Percentiles rank a stretch among this genome's conserved stretches.
Conservation (phyloP, 139 green algal genomes). For the Dunaliella sp. region DNA sequence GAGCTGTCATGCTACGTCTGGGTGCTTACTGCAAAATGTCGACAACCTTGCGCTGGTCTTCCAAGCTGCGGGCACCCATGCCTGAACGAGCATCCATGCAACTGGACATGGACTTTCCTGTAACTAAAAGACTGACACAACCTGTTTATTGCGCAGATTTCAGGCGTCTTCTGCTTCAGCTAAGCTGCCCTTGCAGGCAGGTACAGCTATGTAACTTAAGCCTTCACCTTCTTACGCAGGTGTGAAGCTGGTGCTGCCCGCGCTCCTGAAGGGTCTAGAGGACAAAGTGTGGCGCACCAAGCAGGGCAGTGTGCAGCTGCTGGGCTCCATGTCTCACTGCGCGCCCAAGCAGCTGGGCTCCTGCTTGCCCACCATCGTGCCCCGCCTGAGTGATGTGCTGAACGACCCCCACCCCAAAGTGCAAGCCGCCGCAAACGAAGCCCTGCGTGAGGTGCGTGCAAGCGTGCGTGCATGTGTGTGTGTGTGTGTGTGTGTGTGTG, state of each 20-base stretch:
- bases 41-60: no score
- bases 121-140: no score
- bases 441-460: constrained; percentile 74
- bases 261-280: constrained; percentile 85
- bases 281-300: constrained; percentile 93
- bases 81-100: no score
- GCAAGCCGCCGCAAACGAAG: constrained; percentile 69
- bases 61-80: no score
- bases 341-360: constrained; percentile 92
- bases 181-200: no score
- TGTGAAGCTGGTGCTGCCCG: constrained; percentile 95
- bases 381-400: constrained; percentile 71
- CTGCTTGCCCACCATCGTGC: constrained; percentile 91
- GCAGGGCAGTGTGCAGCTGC: constrained; percentile 91
- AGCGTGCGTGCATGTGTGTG: not conserved
- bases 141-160: no score
- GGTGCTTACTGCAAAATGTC: no score
- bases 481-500: no score
- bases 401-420: constrained; percentile 91
- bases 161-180: no score
- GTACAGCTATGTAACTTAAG: no score
- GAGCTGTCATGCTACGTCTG: no score
- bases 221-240: constrained; percentile 57
- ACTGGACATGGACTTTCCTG: no score
- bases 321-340: constrained; percentile 96